phyloP scores from a whole-genome alignment of 2,329 filamentous ascomycete species.

The Nemania sp. region DNA sequence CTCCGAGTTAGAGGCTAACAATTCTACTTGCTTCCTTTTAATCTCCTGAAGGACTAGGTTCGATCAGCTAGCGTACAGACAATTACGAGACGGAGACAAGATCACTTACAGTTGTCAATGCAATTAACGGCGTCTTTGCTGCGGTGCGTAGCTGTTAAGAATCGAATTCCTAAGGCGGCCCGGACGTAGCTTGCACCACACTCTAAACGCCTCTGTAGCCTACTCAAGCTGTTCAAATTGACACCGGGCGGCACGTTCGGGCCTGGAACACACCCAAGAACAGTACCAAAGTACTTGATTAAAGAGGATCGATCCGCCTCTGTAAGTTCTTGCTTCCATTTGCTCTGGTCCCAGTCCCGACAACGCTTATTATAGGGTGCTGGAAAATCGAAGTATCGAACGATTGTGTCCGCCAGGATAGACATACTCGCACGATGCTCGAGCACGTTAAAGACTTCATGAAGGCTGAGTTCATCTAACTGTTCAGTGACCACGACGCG shows the following conservation, averaged over 20 bases:
- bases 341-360: constrained; percentile 35
- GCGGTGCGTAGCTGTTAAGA: neutral
- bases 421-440: constrained; percentile 37
- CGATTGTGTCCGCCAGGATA: constrained; percentile 33
- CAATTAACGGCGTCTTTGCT: neutral
- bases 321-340: constrained; percentile 19
- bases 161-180: constrained; percentile 22
- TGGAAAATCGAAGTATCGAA: constrained; percentile 31
- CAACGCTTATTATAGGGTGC: constrained; percentile 31
- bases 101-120: constrained; percentile 28
- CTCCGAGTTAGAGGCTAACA: constrained; percentile 28
- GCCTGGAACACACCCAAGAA: constrained; percentile 23
- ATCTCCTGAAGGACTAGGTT: constrained; percentile 31
- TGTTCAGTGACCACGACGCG: constrained; percentile 20
- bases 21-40: constrained; percentile 25
- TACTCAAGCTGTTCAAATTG: constrained; percentile 14
- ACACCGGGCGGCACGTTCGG: constrained; percentile 32
- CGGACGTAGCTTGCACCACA: constrained; percentile 29
- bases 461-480: constrained; percentile 28
- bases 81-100: neutral
- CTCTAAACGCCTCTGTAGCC: constrained; percentile 22
- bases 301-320: constrained; percentile 2
- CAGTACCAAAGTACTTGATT: constrained; percentile 12
- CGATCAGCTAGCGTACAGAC: constrained; percentile 14
- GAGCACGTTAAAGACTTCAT: constrained; percentile 38